Evolutionary conservation across 2,329 filamentous ascomycete species (phyloP).

Genomic region (Ophiosphaerella narmari): DNA sequence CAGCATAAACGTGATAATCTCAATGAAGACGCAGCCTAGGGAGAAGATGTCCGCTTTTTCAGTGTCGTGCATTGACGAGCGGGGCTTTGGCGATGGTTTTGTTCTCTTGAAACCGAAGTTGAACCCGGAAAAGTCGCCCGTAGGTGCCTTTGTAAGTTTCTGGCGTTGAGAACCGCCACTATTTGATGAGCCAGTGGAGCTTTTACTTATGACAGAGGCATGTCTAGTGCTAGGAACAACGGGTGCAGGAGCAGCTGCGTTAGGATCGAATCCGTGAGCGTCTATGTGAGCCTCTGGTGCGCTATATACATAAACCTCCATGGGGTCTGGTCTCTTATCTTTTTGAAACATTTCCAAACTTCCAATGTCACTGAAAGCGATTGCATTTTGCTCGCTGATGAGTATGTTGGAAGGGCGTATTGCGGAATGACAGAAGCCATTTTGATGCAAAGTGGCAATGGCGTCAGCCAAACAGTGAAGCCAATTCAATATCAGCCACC

Average conservation of each 20-base stretch:
- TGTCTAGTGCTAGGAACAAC: conserved; percentile 26
- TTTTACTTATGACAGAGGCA: conserved; percentile 41
- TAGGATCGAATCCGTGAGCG: conserved; percentile 26
- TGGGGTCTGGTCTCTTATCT: conserved; percentile 62
- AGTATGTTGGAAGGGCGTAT: conserved; percentile 74
- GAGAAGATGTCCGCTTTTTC: conserved; percentile 71
- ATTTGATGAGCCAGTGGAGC: conserved; percentile 40
- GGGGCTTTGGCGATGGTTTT: conserved; percentile 34
- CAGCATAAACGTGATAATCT: conserved; percentile 70
- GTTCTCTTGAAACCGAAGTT: conserved; percentile 43
- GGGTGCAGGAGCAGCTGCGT: conserved; percentile 14
- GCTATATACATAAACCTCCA: conserved; percentile 73
- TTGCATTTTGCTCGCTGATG: conserved; percentile 66
- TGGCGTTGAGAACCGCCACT: conserved; percentile 40
- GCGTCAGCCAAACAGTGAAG: conserved; percentile 74
- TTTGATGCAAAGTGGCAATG: conserved; percentile 68
- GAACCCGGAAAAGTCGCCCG: conserved; percentile 42
- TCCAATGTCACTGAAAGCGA: conserved; percentile 69
- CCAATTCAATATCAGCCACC: conserved; percentile 70
- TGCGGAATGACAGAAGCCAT: conserved; percentile 66
- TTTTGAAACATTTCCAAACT: conserved; percentile 55
- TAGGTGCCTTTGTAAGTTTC: conserved; percentile 41
- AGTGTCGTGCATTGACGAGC: conserved; percentile 39
- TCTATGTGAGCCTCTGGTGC: conserved; percentile 63
- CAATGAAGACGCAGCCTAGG: conserved; percentile 72